Evolutionary conservation across 208 protist genomes (phyloP).

Genomic region (Strigomonas galati): DNA sequence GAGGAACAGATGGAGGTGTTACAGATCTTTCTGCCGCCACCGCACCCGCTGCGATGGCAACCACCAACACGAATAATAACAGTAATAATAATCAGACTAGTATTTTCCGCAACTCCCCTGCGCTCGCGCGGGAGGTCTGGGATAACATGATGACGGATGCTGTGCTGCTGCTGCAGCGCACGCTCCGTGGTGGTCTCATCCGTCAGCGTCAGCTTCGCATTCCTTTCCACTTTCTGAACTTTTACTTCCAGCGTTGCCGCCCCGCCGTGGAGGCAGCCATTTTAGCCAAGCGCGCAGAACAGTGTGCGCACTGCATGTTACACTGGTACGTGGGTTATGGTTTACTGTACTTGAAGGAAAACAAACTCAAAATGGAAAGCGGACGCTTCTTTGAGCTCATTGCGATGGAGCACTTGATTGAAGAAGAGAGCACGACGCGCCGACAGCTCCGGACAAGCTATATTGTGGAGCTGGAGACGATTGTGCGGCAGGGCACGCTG

Average conservation of each 20-base stretch:
- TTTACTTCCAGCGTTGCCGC: conserved; percentile 31
- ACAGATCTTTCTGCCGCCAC: too few relatives aligned
- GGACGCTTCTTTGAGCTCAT: conserved; percentile 5
- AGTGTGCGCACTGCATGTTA: conserved; percentile 29
- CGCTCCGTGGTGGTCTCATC: conserved; percentile 23
- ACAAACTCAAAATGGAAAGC: conserved; percentile 7
- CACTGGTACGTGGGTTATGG: conserved; percentile 34
- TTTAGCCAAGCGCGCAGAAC: conserved; percentile 25
- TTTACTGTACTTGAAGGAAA: conserved; percentile 24
- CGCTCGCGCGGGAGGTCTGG: conserved; percentile 29
- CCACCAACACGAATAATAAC: too few relatives aligned
- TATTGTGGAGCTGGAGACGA: conserved; percentile 6
- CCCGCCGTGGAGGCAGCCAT: conserved; percentile 43
- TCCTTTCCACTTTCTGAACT: conserved; percentile 28
- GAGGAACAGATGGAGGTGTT: too few relatives aligned
- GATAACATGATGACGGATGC: conserved; percentile 17
- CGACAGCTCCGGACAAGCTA: conserved; percentile 2
- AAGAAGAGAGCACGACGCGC: background rate
- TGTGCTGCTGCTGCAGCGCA: conserved; percentile 31
- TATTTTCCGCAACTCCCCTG: background rate
- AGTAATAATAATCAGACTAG: too few relatives aligned
- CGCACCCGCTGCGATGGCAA: background rate
- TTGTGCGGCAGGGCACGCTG: conserved; percentile 1
- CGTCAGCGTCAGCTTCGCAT: conserved; percentile 17
- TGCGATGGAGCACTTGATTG: background rate